phyloP scores from a whole-genome alignment of 129 eudicot species.

The Saussurea involucrata region DNA sequence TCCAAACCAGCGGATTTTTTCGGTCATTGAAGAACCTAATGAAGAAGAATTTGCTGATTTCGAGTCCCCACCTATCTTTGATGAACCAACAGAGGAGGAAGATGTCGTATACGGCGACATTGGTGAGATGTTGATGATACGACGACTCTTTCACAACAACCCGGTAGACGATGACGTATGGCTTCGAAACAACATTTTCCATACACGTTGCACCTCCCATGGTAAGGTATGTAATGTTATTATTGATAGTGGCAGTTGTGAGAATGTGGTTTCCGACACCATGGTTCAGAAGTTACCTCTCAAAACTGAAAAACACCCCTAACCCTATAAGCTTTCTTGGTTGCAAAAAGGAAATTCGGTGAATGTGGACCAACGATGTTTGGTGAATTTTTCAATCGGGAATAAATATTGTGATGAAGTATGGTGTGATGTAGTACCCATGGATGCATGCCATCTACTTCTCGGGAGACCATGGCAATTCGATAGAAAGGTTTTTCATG shows the following conservation, averaged over 20 bases:
- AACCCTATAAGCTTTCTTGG: not conserved
- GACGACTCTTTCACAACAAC: not conserved
- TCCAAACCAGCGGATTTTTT: not conserved
- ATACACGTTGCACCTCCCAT: not conserved
- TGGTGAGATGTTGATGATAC: not conserved
- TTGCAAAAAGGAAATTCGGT: not conserved
- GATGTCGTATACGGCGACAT: not conserved
- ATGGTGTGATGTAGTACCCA: not conserved
- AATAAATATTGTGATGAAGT: not conserved
- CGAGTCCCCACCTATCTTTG: not conserved
- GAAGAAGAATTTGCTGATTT: not conserved
- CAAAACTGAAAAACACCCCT: not conserved
- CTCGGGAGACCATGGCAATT: not conserved
- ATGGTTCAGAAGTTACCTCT: not conserved
- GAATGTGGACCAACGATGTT: not conserved
- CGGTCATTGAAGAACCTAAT: not conserved
- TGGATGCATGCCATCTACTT: not conserved
- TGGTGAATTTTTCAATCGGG: not conserved
- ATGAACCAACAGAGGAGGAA: not conserved
- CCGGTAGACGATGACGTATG: not conserved
- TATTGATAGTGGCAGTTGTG: constrained; percentile 4
- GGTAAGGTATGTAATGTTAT: constrained; percentile 1
- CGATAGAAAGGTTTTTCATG: not conserved
- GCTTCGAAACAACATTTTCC: not conserved
- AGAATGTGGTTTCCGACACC: not conserved